Conservation (phyloP, 371 early-diverging fungal genomes). For the Syncephalastrum racemosum region DNA sequence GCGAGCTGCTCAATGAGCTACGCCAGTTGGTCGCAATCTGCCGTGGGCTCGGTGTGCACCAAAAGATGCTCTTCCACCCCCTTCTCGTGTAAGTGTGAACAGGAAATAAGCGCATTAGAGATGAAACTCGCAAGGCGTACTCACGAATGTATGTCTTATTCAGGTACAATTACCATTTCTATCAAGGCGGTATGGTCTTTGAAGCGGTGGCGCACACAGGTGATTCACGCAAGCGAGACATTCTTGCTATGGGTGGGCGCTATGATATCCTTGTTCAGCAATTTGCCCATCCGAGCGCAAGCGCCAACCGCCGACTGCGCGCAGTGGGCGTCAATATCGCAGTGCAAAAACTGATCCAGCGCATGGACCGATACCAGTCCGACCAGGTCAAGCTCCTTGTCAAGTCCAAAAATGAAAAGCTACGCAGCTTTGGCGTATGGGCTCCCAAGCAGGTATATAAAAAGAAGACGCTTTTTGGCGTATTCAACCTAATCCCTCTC, state of each 20-base stretch:
- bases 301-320: conserved; percentile 53
- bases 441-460: conserved; percentile 43
- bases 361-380: conserved; percentile 68
- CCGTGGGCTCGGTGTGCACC: conserved; percentile 62
- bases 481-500: background rate
- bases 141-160: background rate
- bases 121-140: background rate
- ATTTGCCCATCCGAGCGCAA: conserved; percentile 45
- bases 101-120: background rate
- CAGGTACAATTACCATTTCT: conserved; percentile 75
- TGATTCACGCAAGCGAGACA: conserved; percentile 63
- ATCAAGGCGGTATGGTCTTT: conserved; percentile 74
- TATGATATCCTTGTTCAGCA: conserved; percentile 69
- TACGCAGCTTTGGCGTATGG: conserved; percentile 65
- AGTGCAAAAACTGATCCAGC: conserved; percentile 71
- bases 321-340: conserved; percentile 82
- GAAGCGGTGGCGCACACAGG: conserved; percentile 62
- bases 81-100: conserved; percentile 57
- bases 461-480: background rate
- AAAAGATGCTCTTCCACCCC: conserved; percentile 66
- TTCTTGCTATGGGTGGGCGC: conserved; percentile 83
- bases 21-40: conserved; percentile 49
- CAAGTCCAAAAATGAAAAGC: conserved; percentile 57
- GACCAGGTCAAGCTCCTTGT: conserved; percentile 56
- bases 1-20: conserved; percentile 52